Base-by-base conservation (phyloP, 2,329 filamentous ascomycete species). In the Elsinoe ampelina region DNA sequence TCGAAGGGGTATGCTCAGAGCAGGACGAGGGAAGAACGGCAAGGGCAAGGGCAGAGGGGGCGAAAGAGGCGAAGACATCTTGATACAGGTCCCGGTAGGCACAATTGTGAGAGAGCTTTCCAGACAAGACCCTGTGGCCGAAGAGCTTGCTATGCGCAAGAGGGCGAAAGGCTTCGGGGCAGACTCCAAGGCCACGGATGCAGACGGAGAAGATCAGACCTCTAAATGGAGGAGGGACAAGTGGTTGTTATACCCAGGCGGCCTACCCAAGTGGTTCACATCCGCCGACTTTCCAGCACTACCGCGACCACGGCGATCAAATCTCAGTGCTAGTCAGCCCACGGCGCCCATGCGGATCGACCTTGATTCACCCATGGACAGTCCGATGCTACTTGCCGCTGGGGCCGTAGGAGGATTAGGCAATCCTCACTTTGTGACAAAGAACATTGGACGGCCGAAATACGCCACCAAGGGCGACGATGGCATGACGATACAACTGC, bases 61-160 rank as follows among this genome's bases (percentile, higher is more conserved):
- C 3, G 83, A 85, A 64, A 80, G 89, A 61, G 93, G 93, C 51
- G 85, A 92, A 12, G 93, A 98, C 70, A 71, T 96, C 4, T 75
- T 97, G 64, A 83, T 98, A 60, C 86, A 87, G 32, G 93, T 98
- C 0, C 93, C 93, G 0, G 87, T 97, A 4, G 93, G 93, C 3
- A 98, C 93, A 0, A 84, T 98, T 2, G 80, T 98, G 2, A 80
- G 88, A 32, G 93, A 98, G 71, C 73, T 96, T 2, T 81, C 83
- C 62, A 79, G 93, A 36, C 74, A 83, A 55, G 91, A 97, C 67
- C 89, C 90, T 0, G 76, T 87, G 5, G 81, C 80, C 7, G 84
- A 90, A 54, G 86, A 90, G 64, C 76, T 82, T 47, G 58, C 63
- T 20, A 57, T 62, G 55, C 57, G 59, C 61, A 68, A 58, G 62